These are phyloP conservation scores for Curvularia hawaiiensis DNA, from an alignment of 2,329 filamentous ascomycete genomes.

Conservation along the genomic window DNA sequence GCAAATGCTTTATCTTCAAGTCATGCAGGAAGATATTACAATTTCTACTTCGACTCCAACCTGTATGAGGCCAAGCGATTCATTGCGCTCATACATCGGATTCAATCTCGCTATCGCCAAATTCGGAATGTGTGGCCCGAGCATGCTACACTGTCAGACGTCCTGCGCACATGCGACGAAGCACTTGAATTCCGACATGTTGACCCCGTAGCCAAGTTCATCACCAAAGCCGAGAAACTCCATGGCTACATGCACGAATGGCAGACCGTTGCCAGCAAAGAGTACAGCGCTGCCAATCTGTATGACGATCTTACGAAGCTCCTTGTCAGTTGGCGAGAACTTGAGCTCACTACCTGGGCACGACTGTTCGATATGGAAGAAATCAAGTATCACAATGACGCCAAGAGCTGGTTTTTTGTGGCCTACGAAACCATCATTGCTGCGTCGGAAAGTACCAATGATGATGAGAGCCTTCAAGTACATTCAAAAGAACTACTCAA, in stretches of 20 bases:
- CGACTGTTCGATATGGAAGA: constrained; percentile 85
- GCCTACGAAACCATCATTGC: constrained; percentile 89
- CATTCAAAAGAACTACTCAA: constrained; percentile 74
- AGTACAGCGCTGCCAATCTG: constrained; percentile 70
- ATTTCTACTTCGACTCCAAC: constrained; percentile 89
- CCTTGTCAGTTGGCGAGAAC: constrained; percentile 85
- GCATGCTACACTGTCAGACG: constrained; percentile 81
- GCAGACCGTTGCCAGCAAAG: constrained; percentile 88
- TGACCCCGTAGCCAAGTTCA: constrained; percentile 83
- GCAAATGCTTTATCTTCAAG: constrained; percentile 48
- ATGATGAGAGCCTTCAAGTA: constrained; percentile 61
- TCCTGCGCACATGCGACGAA: constrained; percentile 74
- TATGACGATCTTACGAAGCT: constrained; percentile 80
- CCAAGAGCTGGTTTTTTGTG: constrained; percentile 94
- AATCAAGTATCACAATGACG: constrained; percentile 74
- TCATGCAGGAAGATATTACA: constrained; percentile 60
- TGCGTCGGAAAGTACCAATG: constrained; percentile 69
- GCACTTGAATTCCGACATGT: constrained; percentile 76
- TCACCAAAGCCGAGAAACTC: constrained; percentile 86
- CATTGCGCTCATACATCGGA: constrained; percentile 69
- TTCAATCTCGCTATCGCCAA: constrained; percentile 73
- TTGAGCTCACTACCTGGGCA: constrained; percentile 92
- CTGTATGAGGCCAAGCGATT: constrained; percentile 75
- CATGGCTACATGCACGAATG: constrained; percentile 88
- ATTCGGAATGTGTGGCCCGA: constrained; percentile 69